Evolutionary conservation across 768 basidiomycete genomes (phyloP), one percentile per base, ranked within the genome.

Genomic region (Tricholoma terreum): DNA sequence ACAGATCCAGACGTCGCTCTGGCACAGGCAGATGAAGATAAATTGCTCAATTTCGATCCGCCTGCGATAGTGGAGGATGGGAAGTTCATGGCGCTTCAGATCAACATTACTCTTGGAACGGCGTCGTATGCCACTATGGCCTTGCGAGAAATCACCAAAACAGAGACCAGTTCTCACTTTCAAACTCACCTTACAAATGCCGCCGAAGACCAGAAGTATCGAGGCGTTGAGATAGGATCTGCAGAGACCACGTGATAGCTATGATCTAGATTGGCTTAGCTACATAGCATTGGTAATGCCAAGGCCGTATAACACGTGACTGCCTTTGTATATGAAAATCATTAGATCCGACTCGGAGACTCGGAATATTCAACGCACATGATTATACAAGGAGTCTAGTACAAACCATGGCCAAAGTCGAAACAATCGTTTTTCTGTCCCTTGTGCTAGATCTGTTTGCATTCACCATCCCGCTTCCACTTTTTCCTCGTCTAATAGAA

Each of bases 61-160:
- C 91, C 93, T 8, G 78, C 76, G 1, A 69, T 84, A 31, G 79
- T 76, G 3, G 82, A 85, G 53, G 81, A 89, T 48, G 95, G 95
- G 22, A 87, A 84, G 65, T 96, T 96, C 70, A 77, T 86, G 71
- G 95, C 96, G 4, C 74, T 99, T 34, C 94, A 95, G 66, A 84
- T 99, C 59, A 75, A 86, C 36, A 73, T 98, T 54, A 84, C 80
- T n/a, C 81, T 99, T 14, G 93, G 91, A 12, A 92, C 93, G 6
- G 90, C 93, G 0, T 89, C 93, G 4, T 99, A 98, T 72, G 97
- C 97, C 1, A 99, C 97, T 2, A 99, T 99, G 97, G 96, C 95
- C 3, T 71, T 99, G 63, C 84, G 94, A 40, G 94, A 97, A 73
- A 84, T 97, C 43, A 94, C 94, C 12, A 98, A 96, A 75, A 92